Base-by-base conservation (phyloP, 176 grass and related monocot genomes). In the Pontederia paniculata region DNA sequence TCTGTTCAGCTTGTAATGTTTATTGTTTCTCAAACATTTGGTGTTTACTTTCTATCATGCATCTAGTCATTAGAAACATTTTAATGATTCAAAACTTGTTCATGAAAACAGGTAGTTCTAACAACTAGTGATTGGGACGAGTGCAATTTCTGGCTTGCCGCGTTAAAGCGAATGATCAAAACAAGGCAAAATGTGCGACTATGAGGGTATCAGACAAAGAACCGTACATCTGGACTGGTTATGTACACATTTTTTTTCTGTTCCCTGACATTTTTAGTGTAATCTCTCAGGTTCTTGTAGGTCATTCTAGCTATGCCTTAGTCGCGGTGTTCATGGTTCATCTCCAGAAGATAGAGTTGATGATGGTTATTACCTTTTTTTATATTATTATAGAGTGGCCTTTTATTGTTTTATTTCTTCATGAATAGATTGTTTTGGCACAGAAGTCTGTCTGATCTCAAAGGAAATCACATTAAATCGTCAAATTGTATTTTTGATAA, bases 91-190 rank as follows among this genome's bases (percentile, higher is more conserved):
- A 58, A 3, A 41, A 52, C 21, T 48, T n/a, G 62, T 45, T 20
- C 52, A 56, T 89, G 48, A 12, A 72, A 49, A 14, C 67, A 98
- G 94, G 81, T 88, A 46, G 55, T 76, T 8, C 70, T 98, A 58
- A 98, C 87, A 13, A 98, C 87, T 17, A 98, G 94, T 48, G 87
- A 93, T 47, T 98, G 94, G 94, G 83, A 98, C 17, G 94, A 98
- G 83, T 98, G 94, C 75, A 84, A 88, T 77, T 80, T 88, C 58
- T 98, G 94, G 94, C 87, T 98, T 72, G 75, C 80, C 37, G 83
- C 87, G 67, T 57, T 98, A 69, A 98, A 84, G 75, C 87, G 87
- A 0, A 82, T 98, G 87, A 98, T 98, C 63, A 98, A 93, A 70
- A 76, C 78, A 8, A 88, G 83, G 70, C 83, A 89, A 58, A 88